These are phyloP conservation scores for Sphagnum contortum DNA, from an alignment of 225 moss, liverwort and hornwort genomes.

Conservation along the genomic window DNA sequence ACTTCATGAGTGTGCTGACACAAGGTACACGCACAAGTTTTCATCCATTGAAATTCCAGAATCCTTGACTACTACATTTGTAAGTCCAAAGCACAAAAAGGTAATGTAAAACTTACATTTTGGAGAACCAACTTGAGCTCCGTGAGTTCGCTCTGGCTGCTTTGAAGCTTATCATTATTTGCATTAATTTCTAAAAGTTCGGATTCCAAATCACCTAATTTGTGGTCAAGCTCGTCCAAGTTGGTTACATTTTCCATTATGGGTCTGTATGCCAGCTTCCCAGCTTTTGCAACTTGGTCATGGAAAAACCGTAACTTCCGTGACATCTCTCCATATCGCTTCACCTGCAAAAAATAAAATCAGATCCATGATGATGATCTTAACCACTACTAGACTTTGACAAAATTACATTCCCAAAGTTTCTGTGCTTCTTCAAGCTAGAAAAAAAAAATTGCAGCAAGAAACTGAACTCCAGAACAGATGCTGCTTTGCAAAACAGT, in stretches of 20 bases:
- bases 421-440: too few species aligned
- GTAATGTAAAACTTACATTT: conserved; percentile 13
- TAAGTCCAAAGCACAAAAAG: too few species aligned
- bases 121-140: conserved; percentile 35
- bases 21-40: too few species aligned
- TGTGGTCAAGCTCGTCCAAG: conserved; percentile 80
- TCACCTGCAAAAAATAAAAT: conserved; percentile 40
- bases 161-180: conserved; percentile 35
- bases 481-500: too few species aligned
- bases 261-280: conserved; percentile 61
- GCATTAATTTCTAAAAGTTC: conserved; percentile 41
- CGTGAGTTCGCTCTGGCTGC: conserved; percentile 35
- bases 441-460: too few species aligned
- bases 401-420: too few species aligned
- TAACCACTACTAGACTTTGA: too few species aligned
- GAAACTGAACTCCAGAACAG: too few species aligned
- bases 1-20: too few species aligned
- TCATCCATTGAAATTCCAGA: too few species aligned
- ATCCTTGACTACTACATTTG: too few species aligned
- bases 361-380: background rate
- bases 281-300: conserved; percentile 80
- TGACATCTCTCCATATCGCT: conserved; percentile 95
- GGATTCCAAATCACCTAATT: conserved; percentile 35
- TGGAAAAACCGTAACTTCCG: conserved; percentile 93
- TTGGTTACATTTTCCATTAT: conserved; percentile 55